Conservation (phyloP, 768 basidiomycete genomes). For the Agaricus blazei region DNA sequence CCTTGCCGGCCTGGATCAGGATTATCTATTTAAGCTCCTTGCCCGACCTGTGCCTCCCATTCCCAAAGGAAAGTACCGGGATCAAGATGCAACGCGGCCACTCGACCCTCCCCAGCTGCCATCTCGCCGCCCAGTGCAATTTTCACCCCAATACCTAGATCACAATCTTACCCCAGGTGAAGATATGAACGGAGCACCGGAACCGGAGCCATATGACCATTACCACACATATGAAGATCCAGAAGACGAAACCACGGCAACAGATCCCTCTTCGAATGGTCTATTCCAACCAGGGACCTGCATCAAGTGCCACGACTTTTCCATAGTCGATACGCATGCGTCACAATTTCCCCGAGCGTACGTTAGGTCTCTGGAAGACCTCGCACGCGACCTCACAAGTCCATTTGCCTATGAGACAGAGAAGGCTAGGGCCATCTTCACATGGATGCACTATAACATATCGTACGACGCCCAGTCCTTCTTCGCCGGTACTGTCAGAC, state of each 20-base stretch:
- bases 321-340: slow-evolving; percentile 37
- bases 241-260: not conserved
- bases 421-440: slow-evolving; percentile 41
- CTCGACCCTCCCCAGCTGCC: not conserved
- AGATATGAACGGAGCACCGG: not conserved
- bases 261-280: not conserved
- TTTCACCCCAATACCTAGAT: not conserved
- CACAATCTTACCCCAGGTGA: not conserved
- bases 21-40: slow-evolving; percentile 5
- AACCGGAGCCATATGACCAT: not conserved
- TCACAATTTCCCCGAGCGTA: slow-evolving; percentile 36
- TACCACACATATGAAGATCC: not conserved
- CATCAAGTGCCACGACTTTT: slow-evolving; percentile 39
- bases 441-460: slow-evolving; percentile 45
- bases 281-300: slow-evolving; percentile 22
- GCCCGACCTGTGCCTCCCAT: slow-evolving; percentile 16
- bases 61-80: slow-evolving; percentile 15
- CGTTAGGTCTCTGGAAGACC: slow-evolving; percentile 30
- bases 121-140: not conserved
- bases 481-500: slow-evolving; percentile 34
- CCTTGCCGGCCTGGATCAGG: slow-evolving; percentile 8
- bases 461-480: slow-evolving; percentile 38
- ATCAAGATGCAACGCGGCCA: not conserved
- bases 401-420: slow-evolving; percentile 39
- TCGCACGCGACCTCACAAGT: slow-evolving; percentile 34